Evolutionary conservation across 352 stramenopile species (phyloP).

Genomic region (Globisporangium okanoganense): DNA sequence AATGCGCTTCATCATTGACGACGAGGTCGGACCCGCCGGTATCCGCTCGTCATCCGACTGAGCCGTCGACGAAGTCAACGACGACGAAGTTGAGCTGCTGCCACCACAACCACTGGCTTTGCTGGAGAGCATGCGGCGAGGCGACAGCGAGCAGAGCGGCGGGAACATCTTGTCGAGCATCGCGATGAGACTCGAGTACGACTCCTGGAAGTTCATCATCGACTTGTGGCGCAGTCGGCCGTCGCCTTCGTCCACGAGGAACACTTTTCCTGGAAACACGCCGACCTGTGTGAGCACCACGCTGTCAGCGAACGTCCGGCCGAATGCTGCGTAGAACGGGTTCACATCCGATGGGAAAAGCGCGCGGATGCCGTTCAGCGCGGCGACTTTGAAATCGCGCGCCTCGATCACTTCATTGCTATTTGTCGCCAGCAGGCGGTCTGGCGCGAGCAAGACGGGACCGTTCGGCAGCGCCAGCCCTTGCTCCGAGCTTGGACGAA

Average conservation of each 20-base stretch:
- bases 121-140: conserved; percentile 4
- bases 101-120: neutral
- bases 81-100: neutral
- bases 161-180: conserved; percentile 78
- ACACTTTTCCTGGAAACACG: conserved; percentile 77
- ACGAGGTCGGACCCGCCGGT: conserved; percentile 3
- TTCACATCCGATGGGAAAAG: conserved; percentile 77
- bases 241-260: conserved; percentile 54
- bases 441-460: conserved; percentile 65
- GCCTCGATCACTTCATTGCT: conserved; percentile 42
- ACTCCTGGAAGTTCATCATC: conserved; percentile 62
- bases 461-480: conserved; percentile 54
- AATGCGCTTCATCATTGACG: conserved; percentile 5
- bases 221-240: conserved; percentile 55
- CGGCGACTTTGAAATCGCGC: conserved; percentile 63
- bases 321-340: conserved; percentile 83
- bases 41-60: conserved; percentile 3
- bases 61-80: neutral
- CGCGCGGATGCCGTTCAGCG: conserved; percentile 51
- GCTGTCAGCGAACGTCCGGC: conserved; percentile 52
- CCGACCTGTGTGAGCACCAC: conserved; percentile 61
- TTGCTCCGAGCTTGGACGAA: conserved; percentile 10
- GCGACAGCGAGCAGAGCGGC: conserved; percentile 42
- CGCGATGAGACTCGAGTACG: conserved; percentile 54
- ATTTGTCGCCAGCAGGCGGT: conserved; percentile 43